Base-by-base conservation (phyloP, 371 early-diverging fungal species). In the Syncephalastrum racemosum region DNA sequence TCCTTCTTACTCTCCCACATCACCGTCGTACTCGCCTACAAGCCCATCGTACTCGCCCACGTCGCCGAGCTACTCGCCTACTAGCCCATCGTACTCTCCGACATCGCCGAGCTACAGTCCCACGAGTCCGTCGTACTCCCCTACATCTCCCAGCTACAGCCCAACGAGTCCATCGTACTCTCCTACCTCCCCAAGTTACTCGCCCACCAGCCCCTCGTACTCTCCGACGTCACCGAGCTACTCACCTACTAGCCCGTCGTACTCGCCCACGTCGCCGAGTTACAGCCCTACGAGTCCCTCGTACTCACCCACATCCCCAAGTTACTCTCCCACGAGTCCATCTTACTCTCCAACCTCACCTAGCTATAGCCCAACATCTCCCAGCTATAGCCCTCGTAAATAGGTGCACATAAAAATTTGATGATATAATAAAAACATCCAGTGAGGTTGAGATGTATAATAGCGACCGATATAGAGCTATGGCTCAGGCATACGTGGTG, bases 1-100 rank as follows among this genome's bases (percentile, higher is more conserved):
- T 27, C 89, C 87, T 13, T 68, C 73, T 39, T 89, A 87, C 62
- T 79, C 83, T 2, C 90, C 93, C 13, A 90, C 91, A 4, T 75
- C 72, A 45, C 95, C 96, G n/a, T 77, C 79, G 20, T 93, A 95
- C 67, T 80, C 80, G 0, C 93, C 91, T 0, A 89, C 88, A 2
- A 71, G 75, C 13, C 92, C 93, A 20, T 78, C 80, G 58, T 92
- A 87, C 61, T 73, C 76, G 50, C 91, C 96, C 1, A 88, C 91
- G 12, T 77, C 78, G 46, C 91, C 92, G 4, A 77, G 81, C 18
- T 91, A 92, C 54, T 73, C 78, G 1, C 94, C 95, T 4, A 90
- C 93, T 22, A 73, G 75, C 19, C 94, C 92, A 13, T 74, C 76
- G 18, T 94, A 95, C 69, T 80, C 81, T 4, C 92, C 93, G 1